A percentile compares a stretch with the other conserved stretches of the same genome.
Evolutionary conservation across 805 yeast genomes (phyloP).

Genomic region (Saccharomycopsis malanga): DNA sequence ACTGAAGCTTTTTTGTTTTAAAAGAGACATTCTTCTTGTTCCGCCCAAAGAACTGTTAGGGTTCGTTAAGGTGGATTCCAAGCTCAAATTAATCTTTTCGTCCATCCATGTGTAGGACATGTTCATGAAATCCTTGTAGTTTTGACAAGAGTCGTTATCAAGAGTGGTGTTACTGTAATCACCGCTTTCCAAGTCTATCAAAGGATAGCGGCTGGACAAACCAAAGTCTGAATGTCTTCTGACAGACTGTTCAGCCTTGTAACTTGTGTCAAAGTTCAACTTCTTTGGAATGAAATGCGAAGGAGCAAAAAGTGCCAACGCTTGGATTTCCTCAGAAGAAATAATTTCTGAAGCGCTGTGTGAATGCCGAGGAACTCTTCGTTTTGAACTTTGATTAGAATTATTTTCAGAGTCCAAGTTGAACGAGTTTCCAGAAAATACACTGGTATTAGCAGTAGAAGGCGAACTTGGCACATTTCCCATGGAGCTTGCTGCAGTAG

Average conservation of each 20-base stretch:
- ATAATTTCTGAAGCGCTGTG: background rate
- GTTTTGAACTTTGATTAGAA: background rate
- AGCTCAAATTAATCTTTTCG: background rate
- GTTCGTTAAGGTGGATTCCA: background rate
- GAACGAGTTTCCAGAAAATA: background rate
- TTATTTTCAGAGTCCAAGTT: background rate
- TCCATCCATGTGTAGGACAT: constrained; percentile 3
- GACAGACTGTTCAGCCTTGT: background rate
- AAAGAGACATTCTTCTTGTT: background rate
- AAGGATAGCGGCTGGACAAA: background rate
- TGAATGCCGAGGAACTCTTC: background rate
- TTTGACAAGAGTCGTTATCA: background rate
- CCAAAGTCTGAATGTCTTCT: constrained; percentile 7
- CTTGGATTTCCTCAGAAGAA: background rate
- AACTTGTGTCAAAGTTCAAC: background rate
- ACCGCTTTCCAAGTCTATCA: constrained; percentile 3
- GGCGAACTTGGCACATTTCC: background rate
- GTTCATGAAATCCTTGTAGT: background rate
- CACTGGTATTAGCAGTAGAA: background rate
- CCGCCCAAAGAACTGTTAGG: background rate
- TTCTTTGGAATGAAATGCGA: too few species aligned
- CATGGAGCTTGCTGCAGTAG: too few species aligned
- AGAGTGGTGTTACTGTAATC: background rate
- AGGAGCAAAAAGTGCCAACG: background rate
- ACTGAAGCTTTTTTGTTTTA: background rate